phyloP scores from a whole-genome alignment of 768 basidiomycete species.

The Imleria badia region DNA sequence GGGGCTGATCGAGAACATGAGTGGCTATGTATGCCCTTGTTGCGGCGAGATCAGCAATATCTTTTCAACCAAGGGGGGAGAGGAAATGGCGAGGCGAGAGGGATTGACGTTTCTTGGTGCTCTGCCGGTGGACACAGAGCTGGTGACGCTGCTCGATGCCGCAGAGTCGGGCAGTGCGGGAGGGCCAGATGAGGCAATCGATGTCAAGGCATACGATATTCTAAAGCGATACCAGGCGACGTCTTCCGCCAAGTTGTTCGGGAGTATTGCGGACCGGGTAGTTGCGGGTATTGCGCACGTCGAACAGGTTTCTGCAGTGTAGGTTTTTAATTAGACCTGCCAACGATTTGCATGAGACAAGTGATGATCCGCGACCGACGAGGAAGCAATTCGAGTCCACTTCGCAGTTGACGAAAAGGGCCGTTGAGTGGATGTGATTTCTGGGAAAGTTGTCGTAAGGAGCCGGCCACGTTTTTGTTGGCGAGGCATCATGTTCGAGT shows the following conservation, averaged over 20 bases:
- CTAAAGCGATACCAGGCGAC: slow-evolving; percentile 66
- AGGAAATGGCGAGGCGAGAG: slow-evolving; percentile 80
- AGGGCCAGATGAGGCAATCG: slow-evolving; percentile 24
- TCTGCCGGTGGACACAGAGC: slow-evolving; percentile 89
- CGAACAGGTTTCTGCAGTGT: slow-evolving; percentile 5
- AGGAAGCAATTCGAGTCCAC: not conserved
- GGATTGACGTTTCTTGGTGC: slow-evolving; percentile 78
- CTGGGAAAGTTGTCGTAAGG: slow-evolving; percentile 29
- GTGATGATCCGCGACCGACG: slow-evolving; percentile 6
- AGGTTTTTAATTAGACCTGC: not conserved
- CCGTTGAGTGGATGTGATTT: not conserved
- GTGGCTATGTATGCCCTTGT: slow-evolving; percentile 96
- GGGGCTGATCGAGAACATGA: slow-evolving; percentile 98
- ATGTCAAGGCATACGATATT: slow-evolving; percentile 45
- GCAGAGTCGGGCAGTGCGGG: slow-evolving; percentile 35
- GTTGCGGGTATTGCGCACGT: slow-evolving; percentile 30
- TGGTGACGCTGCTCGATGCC: slow-evolving; percentile 83
- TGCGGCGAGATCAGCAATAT: slow-evolving; percentile 94
- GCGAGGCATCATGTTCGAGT: slow-evolving; percentile 26
- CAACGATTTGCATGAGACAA: not conserved
- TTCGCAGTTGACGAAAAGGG: slow-evolving; percentile 1
- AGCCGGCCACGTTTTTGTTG: slow-evolving; percentile 25
- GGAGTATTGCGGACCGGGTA: slow-evolving; percentile 50
- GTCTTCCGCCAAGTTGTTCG: slow-evolving; percentile 67
- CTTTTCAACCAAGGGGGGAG: slow-evolving; percentile 92